phyloP scores from a whole-genome alignment of 805 yeast species.

The Candida chauliodis region DNA sequence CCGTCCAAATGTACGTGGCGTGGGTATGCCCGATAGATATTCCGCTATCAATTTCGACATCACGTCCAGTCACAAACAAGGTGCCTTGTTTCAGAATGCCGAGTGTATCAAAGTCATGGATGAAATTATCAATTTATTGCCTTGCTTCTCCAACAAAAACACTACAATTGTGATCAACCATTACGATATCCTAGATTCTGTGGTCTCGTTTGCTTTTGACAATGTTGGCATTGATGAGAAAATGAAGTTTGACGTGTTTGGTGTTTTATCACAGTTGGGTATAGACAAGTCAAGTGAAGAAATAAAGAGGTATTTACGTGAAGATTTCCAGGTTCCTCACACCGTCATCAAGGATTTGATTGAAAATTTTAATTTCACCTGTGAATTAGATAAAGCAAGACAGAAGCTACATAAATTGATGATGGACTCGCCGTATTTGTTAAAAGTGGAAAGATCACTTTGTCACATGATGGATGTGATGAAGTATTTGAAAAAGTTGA shows the following conservation, averaged over 20 bases:
- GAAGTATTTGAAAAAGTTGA: conserved; percentile 51
- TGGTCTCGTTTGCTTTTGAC: conserved; percentile 66
- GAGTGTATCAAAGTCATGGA: conserved; percentile 82
- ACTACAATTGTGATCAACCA: conserved; percentile 70
- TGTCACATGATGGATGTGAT: conserved; percentile 59
- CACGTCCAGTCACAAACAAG: conserved; percentile 43
- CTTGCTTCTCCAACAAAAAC: conserved; percentile 52
- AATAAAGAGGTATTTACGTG: conserved; percentile 37
- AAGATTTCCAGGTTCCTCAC: conserved; percentile 70
- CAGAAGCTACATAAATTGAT: conserved; percentile 62
- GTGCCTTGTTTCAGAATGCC: conserved; percentile 68
- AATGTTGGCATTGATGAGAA: conserved; percentile 63
- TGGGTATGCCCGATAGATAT: conserved; percentile 69
- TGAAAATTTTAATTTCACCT: conserved; percentile 66
- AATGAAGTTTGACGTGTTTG: conserved; percentile 55
- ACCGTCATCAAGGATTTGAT: conserved; percentile 80
- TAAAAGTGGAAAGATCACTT: conserved; percentile 60
- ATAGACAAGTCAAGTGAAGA: conserved; percentile 63
- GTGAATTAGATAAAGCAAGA: conserved; percentile 63
- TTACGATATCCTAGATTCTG: conserved; percentile 68
- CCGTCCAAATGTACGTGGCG: conserved; percentile 55
- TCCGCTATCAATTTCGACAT: conserved; percentile 88
- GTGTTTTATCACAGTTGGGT: conserved; percentile 73
- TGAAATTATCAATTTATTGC: conserved; percentile 64
- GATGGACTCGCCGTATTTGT: conserved; percentile 66